Percentiles rank a stretch among this genome's conserved stretches.
Evolutionary conservation across 306 rosid species (phyloP).

Genomic region (Fragaria iinumae): DNA sequence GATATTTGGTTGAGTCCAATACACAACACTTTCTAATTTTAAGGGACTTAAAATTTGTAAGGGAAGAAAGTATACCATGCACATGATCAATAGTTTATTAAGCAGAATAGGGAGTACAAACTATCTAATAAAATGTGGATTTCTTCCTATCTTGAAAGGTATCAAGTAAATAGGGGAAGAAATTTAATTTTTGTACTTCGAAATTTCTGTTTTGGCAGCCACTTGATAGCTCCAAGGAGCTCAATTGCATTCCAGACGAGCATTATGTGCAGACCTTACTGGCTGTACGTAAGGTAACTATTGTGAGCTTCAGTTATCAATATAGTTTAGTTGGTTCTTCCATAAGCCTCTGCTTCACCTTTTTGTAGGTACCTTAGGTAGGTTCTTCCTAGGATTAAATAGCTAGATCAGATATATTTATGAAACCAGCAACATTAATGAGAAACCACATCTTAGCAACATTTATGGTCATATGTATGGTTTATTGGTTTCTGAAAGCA

Average conservation of each 20-base stretch:
- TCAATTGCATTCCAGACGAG: slow-evolving; percentile 96
- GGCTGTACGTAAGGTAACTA: slow-evolving; percentile 43
- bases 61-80: too few species aligned
- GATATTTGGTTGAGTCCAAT: neutral
- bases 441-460: neutral
- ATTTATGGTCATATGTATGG: neutral
- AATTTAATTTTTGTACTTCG: too few species aligned
- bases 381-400: neutral
- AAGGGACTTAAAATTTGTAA: too few species aligned
- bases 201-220: slow-evolving; percentile 54
- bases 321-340: too few species aligned
- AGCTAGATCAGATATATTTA: neutral
- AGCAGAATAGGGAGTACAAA: too few species aligned
- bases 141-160: too few species aligned
- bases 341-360: neutral
- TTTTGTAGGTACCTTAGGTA: neutral
- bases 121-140: too few species aligned
- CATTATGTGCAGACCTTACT: slow-evolving; percentile 91
- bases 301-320: neutral
- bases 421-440: neutral
- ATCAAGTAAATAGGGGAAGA: too few species aligned
- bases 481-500: neutral
- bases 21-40: too few species aligned
- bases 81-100: too few species aligned
- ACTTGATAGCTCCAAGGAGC: slow-evolving; percentile 70